A percentile compares a stretch with the other conserved stretches of the same genome.
Conservation (phyloP, 352 stramenopile species). For the Globisporangium apiculatum region DNA sequence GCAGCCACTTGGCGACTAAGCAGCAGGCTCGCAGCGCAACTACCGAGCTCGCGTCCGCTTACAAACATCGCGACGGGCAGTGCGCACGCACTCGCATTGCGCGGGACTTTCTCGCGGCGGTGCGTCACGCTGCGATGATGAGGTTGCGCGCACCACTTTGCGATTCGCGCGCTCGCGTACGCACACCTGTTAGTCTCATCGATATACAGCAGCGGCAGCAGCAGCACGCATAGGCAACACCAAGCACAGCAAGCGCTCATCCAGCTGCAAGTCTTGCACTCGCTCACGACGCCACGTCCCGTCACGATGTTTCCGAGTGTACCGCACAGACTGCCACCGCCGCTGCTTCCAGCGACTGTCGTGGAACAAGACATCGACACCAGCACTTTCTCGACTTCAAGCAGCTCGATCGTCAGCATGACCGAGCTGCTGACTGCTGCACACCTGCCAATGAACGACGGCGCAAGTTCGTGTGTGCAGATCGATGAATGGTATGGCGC, state of each 20-base stretch:
- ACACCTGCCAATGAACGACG: not conserved
- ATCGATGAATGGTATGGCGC: not conserved
- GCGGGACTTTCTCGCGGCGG: constrained; percentile 11
- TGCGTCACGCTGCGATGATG: constrained; percentile 1
- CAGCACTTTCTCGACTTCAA: not conserved
- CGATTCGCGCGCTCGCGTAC: not conserved
- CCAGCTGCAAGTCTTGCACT: not conserved
- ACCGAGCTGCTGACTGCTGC: constrained; percentile 8
- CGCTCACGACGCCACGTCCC: not conserved
- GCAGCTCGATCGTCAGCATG: constrained; percentile 8
- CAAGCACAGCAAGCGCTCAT: not conserved
- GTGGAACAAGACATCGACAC: not conserved
- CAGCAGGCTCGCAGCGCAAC: too few relatives aligned
- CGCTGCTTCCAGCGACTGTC: not conserved
- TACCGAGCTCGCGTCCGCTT: too few relatives aligned
- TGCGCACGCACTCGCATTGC: not conserved
- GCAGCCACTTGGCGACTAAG: too few relatives aligned
- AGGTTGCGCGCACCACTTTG: constrained; percentile 7
- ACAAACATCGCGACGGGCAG: not conserved
- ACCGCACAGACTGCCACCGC: not conserved
- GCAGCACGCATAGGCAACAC: not conserved
- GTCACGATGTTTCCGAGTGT: constrained; percentile 1
- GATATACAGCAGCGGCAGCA: not conserved
- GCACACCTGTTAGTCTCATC: constrained; percentile 10
- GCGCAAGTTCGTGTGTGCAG: not conserved